These are phyloP conservation scores for Hypoxylon sp. DNA, from an alignment of 2,329 filamentous ascomycete species.

Conservation along the genomic window DNA sequence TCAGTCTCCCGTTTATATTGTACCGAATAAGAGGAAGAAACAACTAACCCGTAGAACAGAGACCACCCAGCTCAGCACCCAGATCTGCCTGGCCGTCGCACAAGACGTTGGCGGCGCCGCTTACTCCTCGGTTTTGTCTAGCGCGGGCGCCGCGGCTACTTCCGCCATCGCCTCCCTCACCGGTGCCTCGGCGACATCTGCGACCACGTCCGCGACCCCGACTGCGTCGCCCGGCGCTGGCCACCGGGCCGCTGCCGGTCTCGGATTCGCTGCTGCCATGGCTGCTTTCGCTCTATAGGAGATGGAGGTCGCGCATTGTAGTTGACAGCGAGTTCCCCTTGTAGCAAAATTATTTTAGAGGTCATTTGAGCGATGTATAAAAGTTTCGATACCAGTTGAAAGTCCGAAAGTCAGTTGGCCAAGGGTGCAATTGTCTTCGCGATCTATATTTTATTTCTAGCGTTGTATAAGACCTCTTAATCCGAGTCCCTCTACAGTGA, in stretches of 20 bases:
- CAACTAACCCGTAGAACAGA: constrained; percentile 42
- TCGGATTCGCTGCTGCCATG: constrained; percentile 53
- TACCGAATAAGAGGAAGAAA: not conserved
- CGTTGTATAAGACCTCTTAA: constrained; percentile 14
- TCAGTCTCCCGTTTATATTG: too few relatives aligned
- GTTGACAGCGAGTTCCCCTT: not conserved
- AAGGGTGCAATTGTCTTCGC: constrained; percentile 20
- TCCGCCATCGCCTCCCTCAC: constrained; percentile 40
- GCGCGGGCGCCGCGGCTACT: constrained; percentile 31
- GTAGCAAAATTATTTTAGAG: constrained; percentile 1
- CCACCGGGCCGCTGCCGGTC: constrained; percentile 47
- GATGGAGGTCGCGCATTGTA: not conserved
- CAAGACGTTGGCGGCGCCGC: constrained; percentile 31
- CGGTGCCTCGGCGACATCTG: constrained; percentile 29
- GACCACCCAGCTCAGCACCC: constrained; percentile 41
- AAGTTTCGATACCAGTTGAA: constrained; percentile 24
- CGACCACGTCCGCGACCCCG: constrained; percentile 25
- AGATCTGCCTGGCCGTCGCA: constrained; percentile 50
- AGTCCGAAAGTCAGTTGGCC: constrained; percentile 15
- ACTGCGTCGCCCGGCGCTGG: constrained; percentile 45
- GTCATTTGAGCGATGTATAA: constrained; percentile 14
- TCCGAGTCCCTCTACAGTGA: constrained; percentile 3
- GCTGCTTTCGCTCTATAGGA: constrained; percentile 54
- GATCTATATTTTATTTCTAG: constrained; percentile 33
- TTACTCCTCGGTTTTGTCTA: constrained; percentile 36